Percentiles rank a stretch among this genome's conserved stretches.
Conservation (phyloP, 176 grass and related monocot genomes). For the Lolium perenne region DNA sequence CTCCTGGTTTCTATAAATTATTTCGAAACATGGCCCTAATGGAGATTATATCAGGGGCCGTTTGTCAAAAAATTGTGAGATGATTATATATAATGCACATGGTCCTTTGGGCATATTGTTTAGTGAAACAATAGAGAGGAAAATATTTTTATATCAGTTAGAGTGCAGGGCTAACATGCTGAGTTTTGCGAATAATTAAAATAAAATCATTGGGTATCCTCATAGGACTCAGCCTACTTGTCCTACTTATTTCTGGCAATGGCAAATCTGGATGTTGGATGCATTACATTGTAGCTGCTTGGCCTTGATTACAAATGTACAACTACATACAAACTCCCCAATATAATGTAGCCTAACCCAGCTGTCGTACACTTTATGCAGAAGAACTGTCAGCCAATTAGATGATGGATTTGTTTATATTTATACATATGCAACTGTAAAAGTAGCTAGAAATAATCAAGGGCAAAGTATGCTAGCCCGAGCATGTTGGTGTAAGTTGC, state of each 20-base stretch:
- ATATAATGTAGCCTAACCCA: conserved; percentile 39
- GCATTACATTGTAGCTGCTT: conserved; percentile 42
- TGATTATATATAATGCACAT: not conserved
- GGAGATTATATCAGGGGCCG: not conserved
- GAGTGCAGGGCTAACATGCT: conserved; percentile 7
- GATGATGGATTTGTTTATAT: not conserved
- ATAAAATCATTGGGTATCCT: conserved; percentile 21
- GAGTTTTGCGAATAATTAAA: conserved; percentile 32
- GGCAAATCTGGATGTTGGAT: conserved; percentile 47
- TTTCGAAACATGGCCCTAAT: not conserved
- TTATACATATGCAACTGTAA: not conserved
- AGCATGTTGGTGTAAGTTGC: conserved; percentile 45
- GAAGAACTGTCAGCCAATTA: conserved; percentile 29
- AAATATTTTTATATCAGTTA: conserved; percentile 10
- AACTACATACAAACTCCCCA: not conserved
- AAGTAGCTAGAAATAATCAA: not conserved
- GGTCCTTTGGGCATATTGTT: not conserved
- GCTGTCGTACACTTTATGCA: conserved; percentile 28
- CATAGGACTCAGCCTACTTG: conserved; percentile 19
- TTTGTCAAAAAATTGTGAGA: not conserved
- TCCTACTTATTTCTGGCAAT: conserved; percentile 35
- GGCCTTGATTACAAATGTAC: conserved; percentile 24
- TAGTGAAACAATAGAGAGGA: not conserved
- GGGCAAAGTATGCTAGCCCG: conserved; percentile 9
- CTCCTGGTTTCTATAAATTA: not conserved